A percentile compares a stretch with the other conserved stretches of the same genome.
These are phyloP conservation scores for Asterella californica DNA, from an alignment of 225 moss, liverwort and hornwort genomes.

Conservation along the genomic window DNA sequence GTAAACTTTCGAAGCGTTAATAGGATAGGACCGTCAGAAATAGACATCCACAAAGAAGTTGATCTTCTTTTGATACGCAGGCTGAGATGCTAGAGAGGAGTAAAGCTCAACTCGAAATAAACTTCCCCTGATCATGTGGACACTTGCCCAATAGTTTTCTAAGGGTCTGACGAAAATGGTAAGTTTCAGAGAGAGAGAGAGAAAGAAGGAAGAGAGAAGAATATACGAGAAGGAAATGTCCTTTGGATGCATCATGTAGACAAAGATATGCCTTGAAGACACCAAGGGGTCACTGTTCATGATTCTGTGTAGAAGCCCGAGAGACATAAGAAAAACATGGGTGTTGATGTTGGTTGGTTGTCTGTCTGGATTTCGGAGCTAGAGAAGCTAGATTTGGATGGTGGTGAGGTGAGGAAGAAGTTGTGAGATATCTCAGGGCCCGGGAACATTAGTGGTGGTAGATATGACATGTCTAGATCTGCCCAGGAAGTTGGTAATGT, in stretches of 20 bases:
- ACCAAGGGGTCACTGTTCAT: constrained; percentile 10
- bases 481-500: not conserved
- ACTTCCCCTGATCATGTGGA: no score
- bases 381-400: constrained; percentile 6
- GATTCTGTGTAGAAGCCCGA: constrained; percentile 7
- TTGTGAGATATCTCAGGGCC: not conserved
- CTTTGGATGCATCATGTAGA: constrained; percentile 11
- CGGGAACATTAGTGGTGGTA: not conserved
- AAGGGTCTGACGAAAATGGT: not conserved
- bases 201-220: no score
- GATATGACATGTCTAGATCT: constrained; percentile 3
- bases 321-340: constrained; percentile 7
- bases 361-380: not conserved
- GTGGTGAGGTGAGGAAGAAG: not conserved
- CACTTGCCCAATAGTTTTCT: no score
- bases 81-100: not conserved
- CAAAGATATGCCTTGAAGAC: constrained; percentile 13
- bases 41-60: not conserved
- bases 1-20: not conserved
- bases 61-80: not conserved
- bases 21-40: not conserved
- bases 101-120: no score
- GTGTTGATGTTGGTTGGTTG: constrained; percentile 3
- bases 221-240: not conserved
- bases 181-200: not conserved